Evolutionary conservation across 140 eudicot species (phyloP), one percentile per base, ranked within the genome.

Genomic region (Flaveria floridana): DNA sequence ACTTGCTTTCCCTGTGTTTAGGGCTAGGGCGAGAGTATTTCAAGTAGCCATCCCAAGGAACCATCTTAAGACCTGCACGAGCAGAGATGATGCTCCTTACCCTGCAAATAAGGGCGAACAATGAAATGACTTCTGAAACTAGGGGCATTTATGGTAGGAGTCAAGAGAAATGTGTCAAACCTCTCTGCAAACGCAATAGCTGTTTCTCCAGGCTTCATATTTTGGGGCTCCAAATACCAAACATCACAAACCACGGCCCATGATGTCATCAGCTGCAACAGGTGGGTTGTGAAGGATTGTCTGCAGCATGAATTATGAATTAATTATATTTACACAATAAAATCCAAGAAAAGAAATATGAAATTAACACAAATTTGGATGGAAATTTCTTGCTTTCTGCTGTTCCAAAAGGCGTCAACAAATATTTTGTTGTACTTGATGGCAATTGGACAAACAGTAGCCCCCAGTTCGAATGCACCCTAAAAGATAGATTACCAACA

Each of bases 191-290:
- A 95, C 61, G 89, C 95, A 56, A 95, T 95, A 50, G 96, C 78
- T 39, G 99, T 95, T 83, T 95, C 99, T 74, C 99, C 96, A 18
- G 97, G 95, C 84, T 81, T 91, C 78, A 95, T 70, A 64, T 87
- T 88, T 82, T 95, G 97, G 37, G 99, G 99, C 73, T 95, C 99
- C 81, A 95, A 74, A 84, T 91, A 95, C 99, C 99, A 95, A 63
- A 91, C 99, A 80, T 95, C 97, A 81, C 99, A 95, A 70, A 95
- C 99, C 76, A 95, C 99, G 21, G 99, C 99, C 99, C 99, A 95
- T 23, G 97, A 91, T 77, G 96, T 87, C 99, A 95, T 95, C 58
- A 95, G 89, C 87, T 95, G 99, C 84, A 95, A 84, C 71, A 95
- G 85, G 81, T 95, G 99, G 68, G 75, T 95, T 30, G 99, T 95